phyloP scores from a whole-genome alignment of 192 early-diverging fungal species.

The Coemansia pectinata region DNA sequence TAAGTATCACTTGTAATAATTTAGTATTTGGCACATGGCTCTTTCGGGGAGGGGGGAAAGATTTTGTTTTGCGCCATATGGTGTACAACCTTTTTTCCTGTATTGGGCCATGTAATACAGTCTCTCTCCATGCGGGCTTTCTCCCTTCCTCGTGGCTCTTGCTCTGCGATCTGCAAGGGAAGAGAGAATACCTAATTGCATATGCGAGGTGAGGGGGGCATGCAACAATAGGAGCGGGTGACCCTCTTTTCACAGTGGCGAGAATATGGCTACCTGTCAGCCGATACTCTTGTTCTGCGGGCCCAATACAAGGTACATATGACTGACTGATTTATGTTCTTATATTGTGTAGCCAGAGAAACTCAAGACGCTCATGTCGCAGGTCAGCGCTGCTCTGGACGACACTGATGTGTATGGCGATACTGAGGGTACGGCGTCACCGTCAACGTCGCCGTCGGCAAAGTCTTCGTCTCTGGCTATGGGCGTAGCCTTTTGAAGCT shows the following conservation, averaged over 20 bases:
- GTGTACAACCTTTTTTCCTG: background rate
- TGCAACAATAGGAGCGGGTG: background rate
- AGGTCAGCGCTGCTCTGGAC: conserved; percentile 49
- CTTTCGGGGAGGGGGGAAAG: background rate
- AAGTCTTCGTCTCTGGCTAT: conserved; percentile 13
- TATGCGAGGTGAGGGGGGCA: background rate
- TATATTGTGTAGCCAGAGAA: conserved; percentile 41
- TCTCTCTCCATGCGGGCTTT: background rate
- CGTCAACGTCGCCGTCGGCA: conserved; percentile 14
- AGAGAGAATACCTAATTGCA: background rate
- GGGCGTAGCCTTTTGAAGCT: conserved; percentile 32
- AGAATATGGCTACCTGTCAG: background rate
- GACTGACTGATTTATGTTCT: background rate
- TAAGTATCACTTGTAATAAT: conserved; percentile 25
- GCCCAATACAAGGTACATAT: background rate
- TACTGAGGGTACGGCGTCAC: conserved; percentile 5
- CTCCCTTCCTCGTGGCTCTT: background rate
- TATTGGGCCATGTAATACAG: background rate
- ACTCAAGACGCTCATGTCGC: conserved; percentile 49
- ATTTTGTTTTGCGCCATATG: background rate
- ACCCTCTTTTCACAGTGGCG: background rate
- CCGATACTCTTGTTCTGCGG: background rate
- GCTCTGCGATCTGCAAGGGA: background rate
- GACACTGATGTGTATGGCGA: conserved; percentile 32
- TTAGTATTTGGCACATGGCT: background rate